These are phyloP conservation scores for Phragmites australis DNA, from an alignment of 176 grass and related monocot genomes.

Conservation along the genomic window DNA sequence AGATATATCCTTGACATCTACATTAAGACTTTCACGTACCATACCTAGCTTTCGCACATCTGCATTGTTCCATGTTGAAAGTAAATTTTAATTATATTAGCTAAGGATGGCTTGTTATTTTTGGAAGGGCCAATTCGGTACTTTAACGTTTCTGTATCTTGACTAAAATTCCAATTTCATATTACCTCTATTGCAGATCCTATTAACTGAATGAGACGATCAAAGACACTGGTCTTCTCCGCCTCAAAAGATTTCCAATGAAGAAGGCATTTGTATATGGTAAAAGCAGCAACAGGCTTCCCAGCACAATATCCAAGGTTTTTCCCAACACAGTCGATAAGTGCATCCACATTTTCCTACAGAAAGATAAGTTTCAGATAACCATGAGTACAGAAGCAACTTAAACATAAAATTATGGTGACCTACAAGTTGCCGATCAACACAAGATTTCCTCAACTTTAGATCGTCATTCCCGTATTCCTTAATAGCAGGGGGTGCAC, in stretches of 20 bases:
- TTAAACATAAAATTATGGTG: constrained; percentile 29
- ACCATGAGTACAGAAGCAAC: constrained; percentile 36
- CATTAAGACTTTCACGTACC: background rate
- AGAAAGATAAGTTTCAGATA: constrained; percentile 39
- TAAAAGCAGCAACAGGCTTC: constrained; percentile 91
- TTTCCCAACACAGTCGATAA: constrained; percentile 73
- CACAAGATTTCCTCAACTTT: constrained; percentile 59
- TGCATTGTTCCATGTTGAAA: constrained; percentile 11
- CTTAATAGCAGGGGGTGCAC: constrained; percentile 87
- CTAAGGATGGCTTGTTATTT: constrained; percentile 1
- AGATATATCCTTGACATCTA: too few relatives aligned
- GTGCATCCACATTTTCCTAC: constrained; percentile 87
- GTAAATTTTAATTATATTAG: background rate
- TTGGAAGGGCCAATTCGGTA: background rate
- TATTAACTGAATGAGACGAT: constrained; percentile 94
- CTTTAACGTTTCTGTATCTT: constrained; percentile 9
- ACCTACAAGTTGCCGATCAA: constrained; percentile 85
- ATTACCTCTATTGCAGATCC: constrained; percentile 96
- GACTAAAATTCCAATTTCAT: constrained; percentile 28
- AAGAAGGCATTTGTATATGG: constrained; percentile 96
- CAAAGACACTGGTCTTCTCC: constrained; percentile 95
- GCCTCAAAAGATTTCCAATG: constrained; percentile 99
- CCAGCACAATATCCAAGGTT: constrained; percentile 82
- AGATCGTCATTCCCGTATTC: constrained; percentile 65
- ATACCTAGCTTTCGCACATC: constrained; percentile 3